Conservation (phyloP, 2,329 filamentous ascomycete species). For the Ceratocystis albifundus region DNA sequence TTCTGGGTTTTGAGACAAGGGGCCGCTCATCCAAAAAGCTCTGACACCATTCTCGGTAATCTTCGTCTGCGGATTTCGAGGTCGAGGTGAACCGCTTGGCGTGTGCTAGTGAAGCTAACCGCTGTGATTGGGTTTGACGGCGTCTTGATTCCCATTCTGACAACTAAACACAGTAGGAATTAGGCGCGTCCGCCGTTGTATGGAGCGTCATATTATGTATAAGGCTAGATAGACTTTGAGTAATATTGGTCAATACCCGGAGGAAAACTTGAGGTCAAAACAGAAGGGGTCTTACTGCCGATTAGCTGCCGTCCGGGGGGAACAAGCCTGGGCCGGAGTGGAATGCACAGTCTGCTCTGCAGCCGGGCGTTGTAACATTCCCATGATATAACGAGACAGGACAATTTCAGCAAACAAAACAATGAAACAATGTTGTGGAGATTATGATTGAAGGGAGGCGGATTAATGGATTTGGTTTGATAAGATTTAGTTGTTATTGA, state of each 20-base stretch:
- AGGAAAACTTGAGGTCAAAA: background rate
- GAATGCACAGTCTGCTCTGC: background rate
- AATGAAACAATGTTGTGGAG: slow-evolving; percentile 1
- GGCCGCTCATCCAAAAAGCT: background rate
- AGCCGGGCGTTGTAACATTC: background rate
- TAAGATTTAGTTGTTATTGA: background rate
- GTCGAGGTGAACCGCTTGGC: too few relatives aligned
- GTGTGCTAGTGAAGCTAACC: background rate
- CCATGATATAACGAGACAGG: background rate
- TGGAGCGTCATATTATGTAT: slow-evolving; percentile 1
- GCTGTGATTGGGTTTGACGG: background rate
- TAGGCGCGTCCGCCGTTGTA: background rate
- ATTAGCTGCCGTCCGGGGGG: background rate
- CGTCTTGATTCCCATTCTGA: slow-evolving; percentile 2
- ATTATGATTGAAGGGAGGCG: background rate
- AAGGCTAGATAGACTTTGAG: background rate
- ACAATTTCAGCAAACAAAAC: background rate
- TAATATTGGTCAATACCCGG: background rate
- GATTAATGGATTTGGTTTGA: background rate
- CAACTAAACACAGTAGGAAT: slow-evolving; percentile 2
- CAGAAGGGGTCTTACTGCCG: background rate
- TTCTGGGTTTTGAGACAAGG: background rate
- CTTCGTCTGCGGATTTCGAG: background rate
- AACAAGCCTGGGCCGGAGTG: background rate
- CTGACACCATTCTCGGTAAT: background rate